These are phyloP conservation scores for Populus hybrid DNA, from an alignment of 441 rosid species.

Conservation along the genomic window DNA sequence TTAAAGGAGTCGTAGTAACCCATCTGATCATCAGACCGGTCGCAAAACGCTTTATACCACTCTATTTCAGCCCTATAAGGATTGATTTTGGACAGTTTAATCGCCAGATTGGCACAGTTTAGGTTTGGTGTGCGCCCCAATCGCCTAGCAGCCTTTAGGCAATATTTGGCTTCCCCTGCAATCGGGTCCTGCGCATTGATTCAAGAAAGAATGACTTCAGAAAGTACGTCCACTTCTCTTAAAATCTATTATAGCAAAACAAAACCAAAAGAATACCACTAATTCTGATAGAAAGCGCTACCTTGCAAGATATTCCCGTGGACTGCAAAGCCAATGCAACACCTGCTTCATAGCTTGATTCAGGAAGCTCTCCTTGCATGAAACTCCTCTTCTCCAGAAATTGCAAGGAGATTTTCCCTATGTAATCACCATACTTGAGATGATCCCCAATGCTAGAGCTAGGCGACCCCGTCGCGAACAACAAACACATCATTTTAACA, in stretches of 20 bases:
- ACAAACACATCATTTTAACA: conserved; percentile 46
- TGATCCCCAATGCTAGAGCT: conserved; percentile 50
- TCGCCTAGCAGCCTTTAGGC: conserved; percentile 41
- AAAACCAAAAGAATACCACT: neutral
- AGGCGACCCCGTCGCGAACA: conserved; percentile 32
- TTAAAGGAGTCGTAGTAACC: conserved; percentile 83
- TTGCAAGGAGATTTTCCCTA: conserved; percentile 33
- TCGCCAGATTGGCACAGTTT: conserved; percentile 52
- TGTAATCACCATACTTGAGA: conserved; percentile 51
- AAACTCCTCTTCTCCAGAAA: conserved; percentile 41
- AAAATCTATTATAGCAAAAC: neutral
- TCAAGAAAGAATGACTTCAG: neutral
- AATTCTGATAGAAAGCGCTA: conserved; percentile 1
- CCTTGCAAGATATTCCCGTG: conserved; percentile 46
- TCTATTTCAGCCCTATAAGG: conserved; percentile 59
- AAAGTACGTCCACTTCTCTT: neutral
- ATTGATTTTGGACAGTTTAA: conserved; percentile 42
- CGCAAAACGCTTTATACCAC: conserved; percentile 63
- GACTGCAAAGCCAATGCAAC: conserved; percentile 61
- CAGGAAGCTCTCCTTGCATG: conserved; percentile 30
- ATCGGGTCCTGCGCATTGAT: conserved; percentile 30
- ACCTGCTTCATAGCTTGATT: conserved; percentile 60
- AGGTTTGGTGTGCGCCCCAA: conserved; percentile 46
- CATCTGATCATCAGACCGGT: conserved; percentile 43
- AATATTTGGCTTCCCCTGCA: conserved; percentile 36